Conservation (phyloP, 129 eudicot genomes). For the Helichrysum umbraculigerum region DNA sequence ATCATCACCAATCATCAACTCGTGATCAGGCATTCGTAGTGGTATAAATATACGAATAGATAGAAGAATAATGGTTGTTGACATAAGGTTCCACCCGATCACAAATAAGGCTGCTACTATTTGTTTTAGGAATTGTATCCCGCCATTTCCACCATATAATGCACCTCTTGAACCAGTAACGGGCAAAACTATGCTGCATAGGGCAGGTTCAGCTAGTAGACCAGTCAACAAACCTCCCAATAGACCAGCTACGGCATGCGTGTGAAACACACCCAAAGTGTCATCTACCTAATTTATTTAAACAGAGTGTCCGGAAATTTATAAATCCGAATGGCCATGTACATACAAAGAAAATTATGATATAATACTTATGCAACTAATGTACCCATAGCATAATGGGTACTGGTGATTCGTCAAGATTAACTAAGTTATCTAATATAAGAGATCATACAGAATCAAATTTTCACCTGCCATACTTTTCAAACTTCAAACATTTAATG, state of each 20-base stretch:
- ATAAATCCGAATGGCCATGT: not conserved
- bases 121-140: conserved; percentile 61
- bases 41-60: conserved; percentile 51
- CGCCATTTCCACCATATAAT: conserved; percentile 60
- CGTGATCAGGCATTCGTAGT: conserved; percentile 67
- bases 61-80: conserved; percentile 61
- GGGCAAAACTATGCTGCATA: conserved; percentile 58
- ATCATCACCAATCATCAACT: conserved; percentile 76
- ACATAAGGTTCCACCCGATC: conserved; percentile 63
- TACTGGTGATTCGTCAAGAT: too few species aligned
- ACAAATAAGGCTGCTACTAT: conserved; percentile 70
- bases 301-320: too few species aligned
- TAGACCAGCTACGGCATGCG: conserved; percentile 81
- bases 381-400: too few species aligned
- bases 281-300: conserved; percentile 60
- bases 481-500: too few species aligned
- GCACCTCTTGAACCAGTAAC: conserved; percentile 65
- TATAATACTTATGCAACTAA: not conserved
- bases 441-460: too few species aligned
- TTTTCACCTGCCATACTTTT: too few species aligned
- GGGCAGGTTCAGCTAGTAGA: conserved; percentile 61
- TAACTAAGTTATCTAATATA: too few species aligned
- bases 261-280: conserved; percentile 74
- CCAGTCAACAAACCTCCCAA: conserved; percentile 75
- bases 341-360: not conserved